Percentiles rank a stretch among this genome's conserved stretches.
phyloP scores from a whole-genome alignment of 2,329 filamentous ascomycete species.

The Exophiala sp. region DNA sequence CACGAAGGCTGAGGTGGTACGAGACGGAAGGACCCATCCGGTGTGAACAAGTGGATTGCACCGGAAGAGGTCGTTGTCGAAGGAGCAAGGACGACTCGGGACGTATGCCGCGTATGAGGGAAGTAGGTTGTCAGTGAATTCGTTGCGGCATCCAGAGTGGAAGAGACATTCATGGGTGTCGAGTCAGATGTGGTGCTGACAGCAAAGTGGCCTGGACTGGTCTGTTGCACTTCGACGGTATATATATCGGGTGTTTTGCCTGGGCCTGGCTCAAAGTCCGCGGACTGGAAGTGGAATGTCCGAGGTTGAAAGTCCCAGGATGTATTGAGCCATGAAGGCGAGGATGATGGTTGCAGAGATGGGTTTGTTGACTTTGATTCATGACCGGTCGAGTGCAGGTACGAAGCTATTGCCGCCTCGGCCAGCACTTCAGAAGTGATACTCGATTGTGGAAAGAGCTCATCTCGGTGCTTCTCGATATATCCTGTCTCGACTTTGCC shows the following conservation, averaged over 20 bases:
- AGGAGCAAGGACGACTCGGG: conserved; percentile 63
- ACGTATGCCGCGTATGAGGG: conserved; percentile 72
- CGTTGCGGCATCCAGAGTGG: conserved; percentile 43
- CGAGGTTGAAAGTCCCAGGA: conserved; percentile 27
- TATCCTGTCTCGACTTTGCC: conserved; percentile 95
- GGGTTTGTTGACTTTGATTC: not conserved
- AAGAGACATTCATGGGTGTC: conserved; percentile 44
- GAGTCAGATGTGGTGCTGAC: conserved; percentile 43
- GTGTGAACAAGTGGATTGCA: conserved; percentile 71
- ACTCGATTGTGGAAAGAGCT: conserved; percentile 66
- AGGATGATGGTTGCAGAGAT: conserved; percentile 1
- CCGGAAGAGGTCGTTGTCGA: conserved; percentile 31
- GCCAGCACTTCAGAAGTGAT: conserved; percentile 72
- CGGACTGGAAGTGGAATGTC: conserved; percentile 26
- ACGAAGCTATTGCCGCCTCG: conserved; percentile 78
- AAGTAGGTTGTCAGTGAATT: conserved; percentile 70
- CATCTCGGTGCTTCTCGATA: conserved; percentile 79
- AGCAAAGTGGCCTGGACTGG: conserved; percentile 46
- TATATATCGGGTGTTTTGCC: conserved; percentile 23
- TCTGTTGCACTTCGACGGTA: conserved; percentile 51
- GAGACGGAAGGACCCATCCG: conserved; percentile 57
- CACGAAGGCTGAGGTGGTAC: conserved; percentile 63
- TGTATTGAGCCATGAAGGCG: conserved; percentile 25
- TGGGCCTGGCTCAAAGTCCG: conserved; percentile 22
- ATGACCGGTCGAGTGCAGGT: conserved; percentile 39